A percentile compares a stretch with the other conserved stretches of the same genome.
Evolutionary conservation across 2,329 filamentous ascomycete genomes (phyloP).

Genomic region (Neopestalotiopsis sp.): DNA sequence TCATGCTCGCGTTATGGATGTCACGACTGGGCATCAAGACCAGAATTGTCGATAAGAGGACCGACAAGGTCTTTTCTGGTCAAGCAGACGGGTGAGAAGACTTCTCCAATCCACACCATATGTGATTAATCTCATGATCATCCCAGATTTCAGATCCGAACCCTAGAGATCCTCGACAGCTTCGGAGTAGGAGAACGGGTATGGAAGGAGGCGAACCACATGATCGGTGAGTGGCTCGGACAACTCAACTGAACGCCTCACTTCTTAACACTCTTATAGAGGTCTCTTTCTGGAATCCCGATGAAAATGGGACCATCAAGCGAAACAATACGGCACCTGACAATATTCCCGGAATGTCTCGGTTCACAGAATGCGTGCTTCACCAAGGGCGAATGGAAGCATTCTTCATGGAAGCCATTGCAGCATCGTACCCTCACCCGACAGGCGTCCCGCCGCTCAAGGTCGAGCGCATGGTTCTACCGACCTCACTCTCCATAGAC

Average conservation of each 20-base stretch:
- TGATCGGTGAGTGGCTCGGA: conserved; percentile 54
- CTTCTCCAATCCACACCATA: no score
- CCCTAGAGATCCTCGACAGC: conserved; percentile 74
- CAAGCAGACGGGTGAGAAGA: conserved; percentile 47
- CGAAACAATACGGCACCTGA: conserved; percentile 48
- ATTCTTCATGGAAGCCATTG: conserved; percentile 60
- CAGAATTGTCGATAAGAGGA: conserved; percentile 52
- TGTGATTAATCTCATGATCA: not conserved
- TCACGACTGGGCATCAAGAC: conserved; percentile 44
- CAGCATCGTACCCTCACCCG: conserved; percentile 32
- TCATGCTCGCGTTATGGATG: conserved; percentile 51
- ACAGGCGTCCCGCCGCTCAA: conserved; percentile 34
- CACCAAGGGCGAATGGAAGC: conserved; percentile 67
- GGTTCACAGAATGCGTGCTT: conserved; percentile 63
- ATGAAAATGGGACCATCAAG: conserved; percentile 58
- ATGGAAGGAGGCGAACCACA: conserved; percentile 70
- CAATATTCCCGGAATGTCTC: conserved; percentile 56
- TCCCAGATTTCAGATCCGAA: conserved; percentile 61
- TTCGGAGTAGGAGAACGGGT: conserved; percentile 69
- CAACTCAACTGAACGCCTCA: not conserved
- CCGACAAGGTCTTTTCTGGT: conserved; percentile 43
- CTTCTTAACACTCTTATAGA: conserved; percentile 16
- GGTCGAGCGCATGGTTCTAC: conserved; percentile 63
- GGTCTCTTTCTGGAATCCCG: conserved; percentile 63
- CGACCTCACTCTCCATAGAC: conserved; percentile 55